A percentile compares a stretch with the other conserved stretches of the same genome.
Evolutionary conservation across 192 early-diverging fungal genomes (phyloP).

Genomic region (Chytriomyces sp.): DNA sequence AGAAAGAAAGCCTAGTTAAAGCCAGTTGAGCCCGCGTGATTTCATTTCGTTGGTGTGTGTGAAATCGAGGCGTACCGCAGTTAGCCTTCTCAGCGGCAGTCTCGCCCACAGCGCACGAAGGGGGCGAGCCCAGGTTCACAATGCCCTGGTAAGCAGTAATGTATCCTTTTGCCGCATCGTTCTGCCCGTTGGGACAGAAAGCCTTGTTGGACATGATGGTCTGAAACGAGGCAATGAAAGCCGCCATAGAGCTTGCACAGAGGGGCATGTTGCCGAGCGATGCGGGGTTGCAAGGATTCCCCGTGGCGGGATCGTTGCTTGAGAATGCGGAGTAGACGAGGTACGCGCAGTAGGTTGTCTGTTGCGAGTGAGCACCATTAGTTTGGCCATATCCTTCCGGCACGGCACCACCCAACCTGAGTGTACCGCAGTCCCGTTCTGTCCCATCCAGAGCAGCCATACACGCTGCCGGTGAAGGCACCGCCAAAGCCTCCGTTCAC

Average conservation of each 20-base stretch:
- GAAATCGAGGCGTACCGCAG: conserved; percentile 6
- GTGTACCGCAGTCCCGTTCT: conserved; percentile 19
- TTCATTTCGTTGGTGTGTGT: background rate
- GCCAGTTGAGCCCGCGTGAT: background rate
- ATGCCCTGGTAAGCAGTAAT: background rate
- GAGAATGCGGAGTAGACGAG: background rate
- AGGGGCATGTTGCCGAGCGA: conserved; percentile 1
- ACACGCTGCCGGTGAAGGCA: background rate
- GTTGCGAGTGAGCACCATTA: no score
- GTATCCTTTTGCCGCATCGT: background rate
- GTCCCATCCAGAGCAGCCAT: conserved; percentile 3
- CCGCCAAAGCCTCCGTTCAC: background rate
- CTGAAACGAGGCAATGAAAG: background rate
- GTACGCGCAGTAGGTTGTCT: background rate
- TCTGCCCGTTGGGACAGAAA: conserved; percentile 14
- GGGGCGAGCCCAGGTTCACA: background rate
- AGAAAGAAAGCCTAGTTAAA: conserved; percentile 13
- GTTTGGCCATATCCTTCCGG: no score
- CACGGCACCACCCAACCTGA: no score
- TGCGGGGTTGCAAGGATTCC: conserved; percentile 8
- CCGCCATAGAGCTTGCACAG: background rate
- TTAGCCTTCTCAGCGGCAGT: background rate
- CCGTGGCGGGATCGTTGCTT: conserved; percentile 2
- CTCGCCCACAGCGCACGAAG: conserved; percentile 11
- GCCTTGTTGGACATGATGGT: background rate